Conservation (phyloP, 768 basidiomycete genomes). For the Coprinopsis cinerea region DNA sequence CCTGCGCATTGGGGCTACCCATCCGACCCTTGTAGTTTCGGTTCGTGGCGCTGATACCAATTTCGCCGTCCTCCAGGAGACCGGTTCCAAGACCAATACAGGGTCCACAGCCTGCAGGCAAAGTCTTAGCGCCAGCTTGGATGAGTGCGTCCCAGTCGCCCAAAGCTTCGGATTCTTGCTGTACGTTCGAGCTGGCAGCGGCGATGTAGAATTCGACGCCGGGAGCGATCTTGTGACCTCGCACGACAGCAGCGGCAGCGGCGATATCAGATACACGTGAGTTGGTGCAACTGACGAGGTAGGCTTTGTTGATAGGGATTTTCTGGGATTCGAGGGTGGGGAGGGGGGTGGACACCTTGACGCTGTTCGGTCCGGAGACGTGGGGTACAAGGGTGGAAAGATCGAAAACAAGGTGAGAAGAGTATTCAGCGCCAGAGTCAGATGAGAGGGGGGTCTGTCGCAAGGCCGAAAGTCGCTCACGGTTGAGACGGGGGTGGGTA, state of each 20-base stretch:
- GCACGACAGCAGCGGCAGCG: constrained; percentile 86
- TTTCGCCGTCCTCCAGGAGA: constrained; percentile 88
- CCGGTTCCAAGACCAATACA: constrained; percentile 96
- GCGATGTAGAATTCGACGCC: constrained; percentile 98
- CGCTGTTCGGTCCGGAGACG: constrained; percentile 95
- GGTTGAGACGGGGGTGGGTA: constrained; percentile 83
- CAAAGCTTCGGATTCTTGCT: constrained; percentile 76
- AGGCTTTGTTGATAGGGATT: constrained; percentile 92
- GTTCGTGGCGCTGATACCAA: constrained; percentile 97
- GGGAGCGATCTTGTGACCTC: constrained; percentile 71
- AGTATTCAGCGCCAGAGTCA: constrained; percentile 74
- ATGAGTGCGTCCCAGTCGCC: constrained; percentile 90
- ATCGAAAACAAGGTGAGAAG: constrained; percentile 86
- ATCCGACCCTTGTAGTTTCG: constrained; percentile 99
- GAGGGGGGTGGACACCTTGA: constrained; percentile 93
- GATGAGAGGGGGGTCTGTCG: constrained; percentile 50
- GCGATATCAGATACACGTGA: constrained; percentile 93
- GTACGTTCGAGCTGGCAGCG: constrained; percentile 88
- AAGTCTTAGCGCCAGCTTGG: constrained; percentile 83
- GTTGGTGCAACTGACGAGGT: constrained; percentile 97
- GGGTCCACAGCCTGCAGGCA: constrained; percentile 96
- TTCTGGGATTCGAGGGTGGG: constrained; percentile 68
- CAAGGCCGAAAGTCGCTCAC: constrained; percentile 60
- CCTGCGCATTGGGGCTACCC: constrained; percentile 92
- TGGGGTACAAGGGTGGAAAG: constrained; percentile 92